Evolutionary conservation across 2,329 filamentous ascomycete species (phyloP).

Genomic region (Zymoseptoria crescenta): DNA sequence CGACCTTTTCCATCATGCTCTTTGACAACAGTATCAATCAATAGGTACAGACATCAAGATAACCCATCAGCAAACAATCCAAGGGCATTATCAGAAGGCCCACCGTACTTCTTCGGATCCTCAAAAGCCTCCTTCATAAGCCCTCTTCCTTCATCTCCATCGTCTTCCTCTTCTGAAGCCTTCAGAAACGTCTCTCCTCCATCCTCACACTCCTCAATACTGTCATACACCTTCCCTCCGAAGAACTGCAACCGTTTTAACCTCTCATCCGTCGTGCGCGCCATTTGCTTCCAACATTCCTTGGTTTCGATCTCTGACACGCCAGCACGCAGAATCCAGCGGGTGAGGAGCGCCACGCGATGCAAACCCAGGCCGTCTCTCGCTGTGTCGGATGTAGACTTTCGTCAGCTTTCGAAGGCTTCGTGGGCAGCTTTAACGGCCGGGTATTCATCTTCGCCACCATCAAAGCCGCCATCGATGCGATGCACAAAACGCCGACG

Average conservation of each 20-base stretch:
- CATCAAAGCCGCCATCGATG: not conserved
- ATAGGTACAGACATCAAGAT: no score
- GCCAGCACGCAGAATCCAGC: not conserved
- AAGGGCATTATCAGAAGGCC: not conserved
- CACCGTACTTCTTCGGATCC: not conserved
- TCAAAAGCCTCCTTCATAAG: not conserved
- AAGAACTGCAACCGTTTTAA: not conserved
- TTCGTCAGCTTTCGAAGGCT: not conserved
- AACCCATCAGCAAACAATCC: not conserved
- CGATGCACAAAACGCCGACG: not conserved
- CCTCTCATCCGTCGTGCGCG: constrained; percentile 1
- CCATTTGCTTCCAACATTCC: not conserved
- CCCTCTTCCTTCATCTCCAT: not conserved
- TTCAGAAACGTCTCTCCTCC: not conserved
- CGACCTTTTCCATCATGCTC: not conserved
- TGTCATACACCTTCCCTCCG: not conserved
- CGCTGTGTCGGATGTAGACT: not conserved
- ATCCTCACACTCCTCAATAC: not conserved
- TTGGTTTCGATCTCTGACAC: not conserved
- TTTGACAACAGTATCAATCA: not conserved
- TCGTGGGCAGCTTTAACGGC: no score
- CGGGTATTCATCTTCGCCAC: not conserved
- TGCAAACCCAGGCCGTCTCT: not conserved
- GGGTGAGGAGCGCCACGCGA: not conserved
- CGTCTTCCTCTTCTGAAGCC: not conserved